Evolutionary conservation across 1,284 basidiomycete genomes (phyloP).

Genomic region (Heliocybe sulcata): DNA sequence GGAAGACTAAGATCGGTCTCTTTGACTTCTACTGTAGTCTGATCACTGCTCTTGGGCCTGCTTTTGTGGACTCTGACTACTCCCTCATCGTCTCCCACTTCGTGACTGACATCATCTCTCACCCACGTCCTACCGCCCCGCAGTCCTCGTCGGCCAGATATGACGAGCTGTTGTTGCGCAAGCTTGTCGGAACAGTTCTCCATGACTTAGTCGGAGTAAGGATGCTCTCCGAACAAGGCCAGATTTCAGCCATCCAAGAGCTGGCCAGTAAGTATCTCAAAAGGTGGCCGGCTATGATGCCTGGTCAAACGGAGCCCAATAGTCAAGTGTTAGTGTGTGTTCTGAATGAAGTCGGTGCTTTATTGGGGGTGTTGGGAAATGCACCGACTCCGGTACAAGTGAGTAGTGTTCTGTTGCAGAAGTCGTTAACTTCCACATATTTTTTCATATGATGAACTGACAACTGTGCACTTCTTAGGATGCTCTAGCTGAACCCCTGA

Average conservation of each 20-base stretch:
- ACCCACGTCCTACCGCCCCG: conserved; percentile 41
- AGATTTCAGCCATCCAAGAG: conserved; percentile 88
- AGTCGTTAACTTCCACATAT: too few relatives aligned
- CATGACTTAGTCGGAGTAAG: conserved; percentile 83
- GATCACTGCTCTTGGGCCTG: conserved; percentile 67
- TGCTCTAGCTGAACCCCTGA: conserved; percentile 79
- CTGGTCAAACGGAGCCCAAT: conserved; percentile 69
- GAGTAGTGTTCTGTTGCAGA: conserved; percentile 10
- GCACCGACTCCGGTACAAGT: conserved; percentile 85
- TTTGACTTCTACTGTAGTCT: conserved; percentile 87
- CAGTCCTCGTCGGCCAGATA: conserved; percentile 34
- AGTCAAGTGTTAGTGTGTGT: conserved; percentile 72
- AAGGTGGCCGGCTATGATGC: conserved; percentile 90
- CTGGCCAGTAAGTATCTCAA: conserved; percentile 78
- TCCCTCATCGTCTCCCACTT: conserved; percentile 75
- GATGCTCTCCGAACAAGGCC: conserved; percentile 88
- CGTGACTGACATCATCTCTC: conserved; percentile 67
- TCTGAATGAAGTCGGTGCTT: conserved; percentile 78
- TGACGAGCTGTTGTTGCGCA: conserved; percentile 70
- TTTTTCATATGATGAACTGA: too few relatives aligned
- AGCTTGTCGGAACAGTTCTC: conserved; percentile 71
- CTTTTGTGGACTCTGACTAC: conserved; percentile 84
- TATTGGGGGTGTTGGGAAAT: conserved; percentile 88
- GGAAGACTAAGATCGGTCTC: conserved; percentile 76
- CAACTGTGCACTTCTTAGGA: conserved; percentile 49